phyloP scores from a whole-genome alignment of 2,329 filamentous ascomycete species.

The Pseudogymnoascus sp. region DNA sequence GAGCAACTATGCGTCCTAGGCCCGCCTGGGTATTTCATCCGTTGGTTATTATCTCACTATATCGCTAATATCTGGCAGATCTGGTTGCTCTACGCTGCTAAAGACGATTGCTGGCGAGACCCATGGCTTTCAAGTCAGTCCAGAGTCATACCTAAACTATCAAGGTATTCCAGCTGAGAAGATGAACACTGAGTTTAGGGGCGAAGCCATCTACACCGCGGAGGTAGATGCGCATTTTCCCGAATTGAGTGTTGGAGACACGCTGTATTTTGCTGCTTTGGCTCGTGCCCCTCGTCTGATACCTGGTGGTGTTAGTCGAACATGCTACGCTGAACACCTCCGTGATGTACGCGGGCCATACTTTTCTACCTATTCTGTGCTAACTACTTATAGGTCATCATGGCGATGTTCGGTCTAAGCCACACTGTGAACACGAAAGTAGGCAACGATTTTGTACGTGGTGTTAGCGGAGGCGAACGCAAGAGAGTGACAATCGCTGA shows the following conservation, averaged over 20 bases:
- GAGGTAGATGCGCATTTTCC: slow-evolving; percentile 80
- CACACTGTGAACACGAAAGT: slow-evolving; percentile 49
- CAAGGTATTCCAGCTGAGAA: slow-evolving; percentile 53
- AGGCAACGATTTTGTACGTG: slow-evolving; percentile 50
- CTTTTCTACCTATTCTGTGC: not conserved
- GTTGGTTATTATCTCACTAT: not conserved
- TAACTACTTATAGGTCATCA: slow-evolving; percentile 33
- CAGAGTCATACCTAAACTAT: slow-evolving; percentile 70
- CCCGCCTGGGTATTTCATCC: slow-evolving; percentile 42
- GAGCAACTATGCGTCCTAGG: slow-evolving; percentile 72
- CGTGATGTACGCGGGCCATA: slow-evolving; percentile 45
- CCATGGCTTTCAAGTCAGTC: slow-evolving; percentile 66
- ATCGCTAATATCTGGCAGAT: slow-evolving; percentile 18
- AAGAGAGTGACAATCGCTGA: slow-evolving; percentile 56
- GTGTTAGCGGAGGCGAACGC: slow-evolving; percentile 52
- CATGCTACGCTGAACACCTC: slow-evolving; percentile 51
- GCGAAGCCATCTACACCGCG: slow-evolving; percentile 80
- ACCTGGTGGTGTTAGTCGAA: slow-evolving; percentile 47
- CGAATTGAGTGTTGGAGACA: slow-evolving; percentile 68
- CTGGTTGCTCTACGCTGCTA: slow-evolving; percentile 76
- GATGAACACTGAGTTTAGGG: slow-evolving; percentile 71
- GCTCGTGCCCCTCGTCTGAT: slow-evolving; percentile 57
- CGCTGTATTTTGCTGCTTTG: slow-evolving; percentile 66
- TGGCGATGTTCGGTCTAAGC: slow-evolving; percentile 67
- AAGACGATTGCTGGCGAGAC: slow-evolving; percentile 80